phyloP scores from a whole-genome alignment of 805 yeast genomes.

The Nakazawaea wyomingensis region DNA sequence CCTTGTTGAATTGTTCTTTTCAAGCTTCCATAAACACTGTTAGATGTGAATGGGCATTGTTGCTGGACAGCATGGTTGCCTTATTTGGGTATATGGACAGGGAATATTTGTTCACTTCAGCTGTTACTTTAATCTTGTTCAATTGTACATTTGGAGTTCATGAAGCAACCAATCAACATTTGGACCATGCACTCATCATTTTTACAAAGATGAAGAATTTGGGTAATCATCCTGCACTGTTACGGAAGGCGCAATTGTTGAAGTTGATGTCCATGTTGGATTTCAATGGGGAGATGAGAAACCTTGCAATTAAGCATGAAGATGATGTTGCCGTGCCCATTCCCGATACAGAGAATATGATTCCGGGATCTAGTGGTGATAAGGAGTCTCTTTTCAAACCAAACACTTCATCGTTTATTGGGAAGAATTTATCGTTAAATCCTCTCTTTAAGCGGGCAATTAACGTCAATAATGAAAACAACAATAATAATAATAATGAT shows the following conservation, averaged over 20 bases:
- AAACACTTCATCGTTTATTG: too few relatives aligned
- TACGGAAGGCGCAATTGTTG: constrained; percentile 65
- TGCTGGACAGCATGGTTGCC: constrained; percentile 80
- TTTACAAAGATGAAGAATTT: constrained; percentile 71
- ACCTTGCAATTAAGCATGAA: constrained; percentile 51
- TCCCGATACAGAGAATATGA: constrained; percentile 15
- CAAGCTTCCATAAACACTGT: constrained; percentile 78
- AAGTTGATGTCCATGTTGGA: constrained; percentile 62
- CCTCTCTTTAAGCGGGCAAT: too few relatives aligned
- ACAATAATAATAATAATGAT: too few relatives aligned
- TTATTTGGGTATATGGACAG: constrained; percentile 84
- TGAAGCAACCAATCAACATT: constrained; percentile 64
- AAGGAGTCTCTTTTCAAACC: too few relatives aligned
- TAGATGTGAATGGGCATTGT: constrained; percentile 65
- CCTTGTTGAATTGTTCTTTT: constrained; percentile 67
- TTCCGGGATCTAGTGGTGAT: constrained; percentile 1
- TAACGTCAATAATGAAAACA: too few relatives aligned
- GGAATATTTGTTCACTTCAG: constrained; percentile 72
- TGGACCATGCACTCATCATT: constrained; percentile 66
- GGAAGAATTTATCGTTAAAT: too few relatives aligned
- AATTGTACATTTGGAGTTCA: constrained; percentile 81
- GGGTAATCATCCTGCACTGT: constrained; percentile 77
- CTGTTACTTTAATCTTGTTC: constrained; percentile 67
- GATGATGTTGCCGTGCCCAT: constrained; percentile 33
- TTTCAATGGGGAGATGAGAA: constrained; percentile 59